phyloP scores from a whole-genome alignment of 148 eudicot species.

The Selenicereus undatus region DNA sequence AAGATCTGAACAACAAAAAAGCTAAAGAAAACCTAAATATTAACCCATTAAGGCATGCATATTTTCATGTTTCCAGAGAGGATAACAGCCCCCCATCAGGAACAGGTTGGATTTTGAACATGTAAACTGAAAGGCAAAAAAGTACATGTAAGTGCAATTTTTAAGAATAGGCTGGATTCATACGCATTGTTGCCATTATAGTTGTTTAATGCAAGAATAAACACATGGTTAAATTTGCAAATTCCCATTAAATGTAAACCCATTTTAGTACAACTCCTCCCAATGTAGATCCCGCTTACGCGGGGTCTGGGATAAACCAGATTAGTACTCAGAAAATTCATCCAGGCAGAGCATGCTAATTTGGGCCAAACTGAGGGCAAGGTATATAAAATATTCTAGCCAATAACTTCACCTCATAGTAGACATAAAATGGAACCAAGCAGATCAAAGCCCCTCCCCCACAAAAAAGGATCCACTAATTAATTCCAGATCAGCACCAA shows the following conservation, averaged over 20 bases:
- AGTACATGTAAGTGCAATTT: background rate
- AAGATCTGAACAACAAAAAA: background rate
- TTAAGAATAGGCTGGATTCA: background rate
- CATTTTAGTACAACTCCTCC: background rate
- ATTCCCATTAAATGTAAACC: background rate
- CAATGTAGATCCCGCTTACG: too few species aligned
- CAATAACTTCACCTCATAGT: background rate
- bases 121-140: background rate
- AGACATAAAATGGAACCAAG: background rate
- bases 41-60: background rate
- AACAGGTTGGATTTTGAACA: background rate
- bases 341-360: background rate
- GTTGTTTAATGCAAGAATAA: background rate
- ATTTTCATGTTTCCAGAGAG: background rate
- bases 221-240: background rate
- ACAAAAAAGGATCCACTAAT: background rate
- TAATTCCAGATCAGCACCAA: background rate
- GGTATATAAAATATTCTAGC: background rate
- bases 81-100: background rate
- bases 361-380: background rate
- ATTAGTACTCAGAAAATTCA: background rate
- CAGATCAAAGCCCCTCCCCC: background rate
- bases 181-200: background rate
- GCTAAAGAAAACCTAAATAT: background rate
- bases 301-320: too few species aligned